These are phyloP conservation scores for Senna siamea DNA, from an alignment of 306 rosid species.

Conservation along the genomic window DNA sequence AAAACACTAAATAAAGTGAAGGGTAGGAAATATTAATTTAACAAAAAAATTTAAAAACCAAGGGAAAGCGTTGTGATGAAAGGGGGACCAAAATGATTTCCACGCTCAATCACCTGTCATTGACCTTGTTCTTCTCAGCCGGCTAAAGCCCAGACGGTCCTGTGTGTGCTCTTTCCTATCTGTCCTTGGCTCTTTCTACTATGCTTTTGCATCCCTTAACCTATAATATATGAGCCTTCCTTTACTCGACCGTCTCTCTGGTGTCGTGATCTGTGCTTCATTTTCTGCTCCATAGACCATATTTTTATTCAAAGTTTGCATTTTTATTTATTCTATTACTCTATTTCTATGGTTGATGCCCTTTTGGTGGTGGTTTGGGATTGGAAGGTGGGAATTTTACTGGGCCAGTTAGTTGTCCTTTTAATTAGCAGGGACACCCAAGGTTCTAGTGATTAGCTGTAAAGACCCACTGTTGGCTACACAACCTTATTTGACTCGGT, in stretches of 20 bases:
- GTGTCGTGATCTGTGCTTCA: conserved; percentile 57
- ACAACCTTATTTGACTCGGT: conserved; percentile 48
- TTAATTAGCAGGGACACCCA: conserved; percentile 11
- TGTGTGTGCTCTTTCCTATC: too few relatives aligned
- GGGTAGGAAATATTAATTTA: too few relatives aligned
- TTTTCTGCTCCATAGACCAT: conserved; percentile 31
- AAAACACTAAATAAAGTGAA: too few relatives aligned
- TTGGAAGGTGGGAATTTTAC: conserved; percentile 17
- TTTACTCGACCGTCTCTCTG: conserved; percentile 42
- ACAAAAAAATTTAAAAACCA: not conserved
- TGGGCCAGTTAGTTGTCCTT: conserved; percentile 25
- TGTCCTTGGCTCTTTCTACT: conserved; percentile 25
- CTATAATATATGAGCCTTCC: conserved; percentile 6
- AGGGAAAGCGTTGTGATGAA: conserved; percentile 22
- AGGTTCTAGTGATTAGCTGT: conserved; percentile 45
- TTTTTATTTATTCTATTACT: not conserved
- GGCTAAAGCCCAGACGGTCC: conserved; percentile 36
- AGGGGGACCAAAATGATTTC: conserved; percentile 50
- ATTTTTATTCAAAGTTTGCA: conserved; percentile 23
- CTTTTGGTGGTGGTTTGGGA: conserved; percentile 30
- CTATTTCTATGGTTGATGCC: conserved; percentile 21
- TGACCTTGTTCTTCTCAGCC: conserved; percentile 50
- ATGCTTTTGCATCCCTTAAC: conserved; percentile 9
- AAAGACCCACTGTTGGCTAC: conserved; percentile 51
- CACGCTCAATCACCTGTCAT: conserved; percentile 45